Evolutionary conservation across 2,329 filamentous ascomycete genomes (phyloP), one percentile per base, ranked within the genome.

Genomic region (Talaromyces sp.): DNA sequence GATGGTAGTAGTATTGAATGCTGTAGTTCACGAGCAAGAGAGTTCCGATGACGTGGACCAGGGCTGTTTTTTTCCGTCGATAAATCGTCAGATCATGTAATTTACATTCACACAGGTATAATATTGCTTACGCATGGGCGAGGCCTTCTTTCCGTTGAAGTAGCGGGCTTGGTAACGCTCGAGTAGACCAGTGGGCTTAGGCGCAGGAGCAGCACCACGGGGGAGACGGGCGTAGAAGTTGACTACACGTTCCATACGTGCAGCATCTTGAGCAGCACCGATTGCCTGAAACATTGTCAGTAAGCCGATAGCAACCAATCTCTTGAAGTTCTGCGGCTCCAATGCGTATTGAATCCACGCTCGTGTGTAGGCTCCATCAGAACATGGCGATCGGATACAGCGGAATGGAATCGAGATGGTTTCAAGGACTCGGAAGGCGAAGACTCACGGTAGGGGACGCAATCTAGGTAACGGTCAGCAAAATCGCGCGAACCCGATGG

Each of bases 1-100:
- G 86, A 83, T 99, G 96, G 91, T 96, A 98, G 87, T 99, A 98
- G 89, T 99, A 99, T 84, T 96, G 93, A 83, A 98, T 92, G 72
- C 90, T 90, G 81, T 99, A 99, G 73, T 95, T 94, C 70, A 98
- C 76, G 68, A 87, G 80, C 68, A 96, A 81, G 65, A 99, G 82
- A 75, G 87, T 83, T 70, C 85, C 88, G 72, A 99, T 89, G 72
- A 87, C 84, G 80, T 99, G 95, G 72, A 96, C 84, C 75, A 99
- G 86, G 67, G 95, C 95, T 99, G 72, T 71, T 56, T 27, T 56
- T 65, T 10, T 27, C 55, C 65, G 10, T 33, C 14, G 66, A 66
- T 44, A 66, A 62, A 40, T 61, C 63, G 18, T 64, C 33, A 58
- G 42, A 53, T 44, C 58, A 57, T 33, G 23, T 18, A 44, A n/a